Percentiles rank a stretch among this genome's conserved stretches.
Conservation (phyloP, 2,329 filamentous ascomycete species). For the Furcasterigmium furcatum region DNA sequence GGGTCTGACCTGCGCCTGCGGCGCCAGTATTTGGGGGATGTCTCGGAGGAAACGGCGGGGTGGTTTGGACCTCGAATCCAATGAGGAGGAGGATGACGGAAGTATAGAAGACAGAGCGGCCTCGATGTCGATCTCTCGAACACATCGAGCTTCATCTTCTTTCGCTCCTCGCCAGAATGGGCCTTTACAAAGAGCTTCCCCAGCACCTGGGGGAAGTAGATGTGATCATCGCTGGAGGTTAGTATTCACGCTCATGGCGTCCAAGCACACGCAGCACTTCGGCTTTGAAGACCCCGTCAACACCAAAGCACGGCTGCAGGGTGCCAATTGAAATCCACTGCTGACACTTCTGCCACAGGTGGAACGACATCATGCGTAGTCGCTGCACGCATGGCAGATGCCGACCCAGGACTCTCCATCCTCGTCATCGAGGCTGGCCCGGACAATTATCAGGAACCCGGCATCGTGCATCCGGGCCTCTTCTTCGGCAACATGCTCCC, state of each 20-base stretch:
- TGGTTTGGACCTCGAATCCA: too few relatives aligned
- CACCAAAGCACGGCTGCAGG: too few relatives aligned
- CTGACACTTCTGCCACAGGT: conserved; percentile 23
- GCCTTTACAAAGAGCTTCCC: conserved; percentile 4
- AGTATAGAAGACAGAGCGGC: too few relatives aligned
- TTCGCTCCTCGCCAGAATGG: background rate
- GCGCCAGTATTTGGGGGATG: too few relatives aligned
- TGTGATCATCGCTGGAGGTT: conserved; percentile 17
- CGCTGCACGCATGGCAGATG: conserved; percentile 44
- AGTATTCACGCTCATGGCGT: background rate
- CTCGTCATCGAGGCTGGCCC: conserved; percentile 50
- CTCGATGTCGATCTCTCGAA: too few relatives aligned
- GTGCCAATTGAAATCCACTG: background rate
- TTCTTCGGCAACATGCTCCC: conserved; percentile 5
- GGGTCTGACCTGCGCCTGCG: too few relatives aligned
- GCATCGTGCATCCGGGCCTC: conserved; percentile 44
- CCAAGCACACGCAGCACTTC: too few relatives aligned
- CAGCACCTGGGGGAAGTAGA: conserved; percentile 12
- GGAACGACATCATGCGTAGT: conserved; percentile 45
- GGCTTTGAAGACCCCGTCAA: too few relatives aligned
- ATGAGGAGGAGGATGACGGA: too few relatives aligned
- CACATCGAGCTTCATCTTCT: too few relatives aligned
- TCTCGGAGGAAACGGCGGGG: too few relatives aligned
- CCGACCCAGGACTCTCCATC: conserved; percentile 43
- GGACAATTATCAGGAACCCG: conserved; percentile 46